These are phyloP conservation scores for Endocladia muricata DNA, from an alignment of 31 red algal genomes.

Conservation along the genomic window DNA sequence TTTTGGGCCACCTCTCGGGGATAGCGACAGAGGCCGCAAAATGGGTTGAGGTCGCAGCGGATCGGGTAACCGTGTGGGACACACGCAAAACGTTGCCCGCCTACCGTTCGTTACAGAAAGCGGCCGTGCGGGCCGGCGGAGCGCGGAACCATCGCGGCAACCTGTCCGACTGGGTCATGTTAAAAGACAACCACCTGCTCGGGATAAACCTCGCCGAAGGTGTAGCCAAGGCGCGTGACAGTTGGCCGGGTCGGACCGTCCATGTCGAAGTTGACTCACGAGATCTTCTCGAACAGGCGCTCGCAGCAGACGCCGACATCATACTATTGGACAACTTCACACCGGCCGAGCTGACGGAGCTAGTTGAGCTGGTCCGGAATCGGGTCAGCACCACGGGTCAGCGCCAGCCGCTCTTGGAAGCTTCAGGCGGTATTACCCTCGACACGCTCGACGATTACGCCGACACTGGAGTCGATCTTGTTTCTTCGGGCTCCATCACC, in stretches of 20 bases:
- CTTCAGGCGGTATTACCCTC: conserved; percentile 13
- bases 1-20: too few species aligned
- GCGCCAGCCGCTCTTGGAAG: too few species aligned
- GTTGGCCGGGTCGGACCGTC: not conserved
- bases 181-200: conserved; percentile 23
- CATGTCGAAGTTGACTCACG: conserved; percentile 2
- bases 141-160: conserved; percentile 5
- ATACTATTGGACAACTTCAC: conserved; percentile 20
- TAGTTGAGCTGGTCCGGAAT: not conserved
- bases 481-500: conserved; percentile 4
- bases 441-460: not conserved
- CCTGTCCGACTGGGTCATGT: conserved; percentile 12
- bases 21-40: too few species aligned
- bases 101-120: not conserved
- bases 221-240: not conserved
- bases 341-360: not conserved
- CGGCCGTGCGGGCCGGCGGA: conserved; percentile 1
- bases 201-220: not conserved
- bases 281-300: not conserved
- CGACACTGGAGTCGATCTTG: conserved; percentile 2
- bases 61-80: conserved; percentile 7
- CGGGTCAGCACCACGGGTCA: not conserved
- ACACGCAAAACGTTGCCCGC: conserved; percentile 5
- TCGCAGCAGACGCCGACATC: not conserved
- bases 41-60: too few species aligned